Percentiles rank a stretch among this genome's conserved stretches.
Evolutionary conservation across 257 asterid genomes (phyloP).

Genomic region (Plectranthus barbatus): DNA sequence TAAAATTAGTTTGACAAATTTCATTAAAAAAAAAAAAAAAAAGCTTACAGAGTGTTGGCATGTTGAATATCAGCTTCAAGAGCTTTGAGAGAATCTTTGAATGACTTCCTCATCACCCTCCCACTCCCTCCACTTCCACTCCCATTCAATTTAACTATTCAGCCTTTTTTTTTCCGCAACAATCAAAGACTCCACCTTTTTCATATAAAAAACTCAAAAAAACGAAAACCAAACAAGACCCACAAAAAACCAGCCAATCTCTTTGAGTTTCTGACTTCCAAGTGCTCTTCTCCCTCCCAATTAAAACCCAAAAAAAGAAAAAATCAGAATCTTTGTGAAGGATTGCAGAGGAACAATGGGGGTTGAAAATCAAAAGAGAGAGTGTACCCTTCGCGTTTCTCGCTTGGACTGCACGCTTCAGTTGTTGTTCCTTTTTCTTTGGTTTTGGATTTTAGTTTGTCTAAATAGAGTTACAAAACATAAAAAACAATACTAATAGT

Average conservation of each 20-base stretch:
- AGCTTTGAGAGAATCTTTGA: conserved; percentile 85
- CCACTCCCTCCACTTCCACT: conserved; percentile 17
- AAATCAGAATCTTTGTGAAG: no score
- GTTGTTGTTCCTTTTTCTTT: no score
- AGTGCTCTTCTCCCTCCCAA: no score
- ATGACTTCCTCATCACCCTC: conserved; percentile 62
- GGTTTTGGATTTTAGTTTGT: no score
- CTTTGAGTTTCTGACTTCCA: no score
- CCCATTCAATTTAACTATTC: no score
- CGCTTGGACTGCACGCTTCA: conserved; percentile 61
- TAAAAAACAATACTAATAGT: no score
- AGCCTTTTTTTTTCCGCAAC: conserved; percentile 11
- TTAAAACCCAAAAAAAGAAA: neutral
- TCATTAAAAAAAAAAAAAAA: no score
- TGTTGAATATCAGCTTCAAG: conserved; percentile 96
- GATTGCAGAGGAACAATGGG: conserved; percentile 5
- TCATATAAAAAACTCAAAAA: neutral
- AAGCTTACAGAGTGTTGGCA: conserved; percentile 74
- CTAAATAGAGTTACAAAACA: no score
- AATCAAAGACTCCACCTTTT: conserved; percentile 3
- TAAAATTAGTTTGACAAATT: no score
- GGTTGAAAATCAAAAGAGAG: no score
- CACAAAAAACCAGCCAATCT: neutral
- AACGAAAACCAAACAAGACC: conserved; percentile 1
- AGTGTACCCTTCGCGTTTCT: no score